Evolutionary conservation across 768 basidiomycete species (phyloP).

Genomic region (Xerocomus spinulosus): DNA sequence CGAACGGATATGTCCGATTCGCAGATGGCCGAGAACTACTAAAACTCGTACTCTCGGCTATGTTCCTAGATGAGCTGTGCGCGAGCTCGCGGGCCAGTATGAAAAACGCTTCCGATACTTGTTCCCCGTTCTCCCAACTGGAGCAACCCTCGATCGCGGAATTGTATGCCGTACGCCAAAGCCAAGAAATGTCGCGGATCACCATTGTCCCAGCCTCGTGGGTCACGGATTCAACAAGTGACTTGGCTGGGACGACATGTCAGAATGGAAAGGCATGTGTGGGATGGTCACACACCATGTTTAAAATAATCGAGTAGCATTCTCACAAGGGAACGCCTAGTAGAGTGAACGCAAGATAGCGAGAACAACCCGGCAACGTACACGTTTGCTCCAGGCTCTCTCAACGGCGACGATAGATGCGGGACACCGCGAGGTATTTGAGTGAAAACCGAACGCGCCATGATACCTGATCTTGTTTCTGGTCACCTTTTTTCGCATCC

Average conservation of each 20-base stretch:
- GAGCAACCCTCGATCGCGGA: slow-evolving; percentile 76
- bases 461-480: neutral
- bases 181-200: slow-evolving; percentile 79
- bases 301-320: slow-evolving; percentile 64
- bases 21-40: neutral
- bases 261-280: slow-evolving; percentile 2
- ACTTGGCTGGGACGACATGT: slow-evolving; percentile 44
- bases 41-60: neutral
- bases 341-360: slow-evolving; percentile 14
- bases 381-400: slow-evolving; percentile 61
- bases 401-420: too few relatives aligned
- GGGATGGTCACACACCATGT: slow-evolving; percentile 45
- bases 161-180: slow-evolving; percentile 88
- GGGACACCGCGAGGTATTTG: too few relatives aligned
- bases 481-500: neutral
- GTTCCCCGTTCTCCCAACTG: slow-evolving; percentile 68
- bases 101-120: slow-evolving; percentile 68
- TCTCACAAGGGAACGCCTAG: slow-evolving; percentile 46
- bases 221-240: slow-evolving; percentile 44
- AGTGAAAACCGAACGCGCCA: neutral
- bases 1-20: neutral
- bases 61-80: neutral
- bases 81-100: neutral
- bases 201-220: slow-evolving; percentile 38
- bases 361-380: slow-evolving; percentile 32